phyloP scores from a whole-genome alignment of 495 filamentous ascomycete species.

The Tuber umbilicatum region DNA sequence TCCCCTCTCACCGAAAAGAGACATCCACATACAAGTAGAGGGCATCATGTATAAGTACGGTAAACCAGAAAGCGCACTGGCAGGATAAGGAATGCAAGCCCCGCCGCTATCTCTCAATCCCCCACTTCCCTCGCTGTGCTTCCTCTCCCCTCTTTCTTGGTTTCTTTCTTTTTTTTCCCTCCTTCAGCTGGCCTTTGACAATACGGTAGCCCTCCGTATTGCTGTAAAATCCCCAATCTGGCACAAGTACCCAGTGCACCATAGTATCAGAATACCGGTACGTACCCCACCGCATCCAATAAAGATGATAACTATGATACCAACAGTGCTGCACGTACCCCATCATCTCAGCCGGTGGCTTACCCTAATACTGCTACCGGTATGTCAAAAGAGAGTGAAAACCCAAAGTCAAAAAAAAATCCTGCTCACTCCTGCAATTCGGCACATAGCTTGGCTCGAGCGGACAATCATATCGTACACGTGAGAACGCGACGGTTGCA shows the following conservation, averaged over 20 bases:
- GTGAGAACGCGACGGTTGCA: neutral
- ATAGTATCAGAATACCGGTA: neutral
- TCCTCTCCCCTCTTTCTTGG: neutral
- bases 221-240: neutral
- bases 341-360: neutral
- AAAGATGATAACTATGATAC: neutral
- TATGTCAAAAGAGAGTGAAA: too few relatives aligned
- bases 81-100: neutral
- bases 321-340: neutral
- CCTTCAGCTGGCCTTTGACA: neutral
- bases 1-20: neutral
- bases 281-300: neutral
- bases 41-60: neutral
- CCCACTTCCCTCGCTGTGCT: neutral
- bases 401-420: conserved; percentile 2
- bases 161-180: neutral
- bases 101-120: neutral
- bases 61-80: neutral
- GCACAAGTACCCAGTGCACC: neutral
- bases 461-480: neutral
- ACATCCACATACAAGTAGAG: neutral
- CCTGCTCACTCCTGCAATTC: conserved; percentile 1
- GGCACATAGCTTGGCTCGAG: neutral
- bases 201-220: neutral
- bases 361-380: too few relatives aligned